Percentiles rank a stretch among this genome's conserved stretches.
These are phyloP conservation scores for Catunica adiposa DNA, from an alignment of 2,329 filamentous ascomycete genomes.

Conservation along the genomic window DNA sequence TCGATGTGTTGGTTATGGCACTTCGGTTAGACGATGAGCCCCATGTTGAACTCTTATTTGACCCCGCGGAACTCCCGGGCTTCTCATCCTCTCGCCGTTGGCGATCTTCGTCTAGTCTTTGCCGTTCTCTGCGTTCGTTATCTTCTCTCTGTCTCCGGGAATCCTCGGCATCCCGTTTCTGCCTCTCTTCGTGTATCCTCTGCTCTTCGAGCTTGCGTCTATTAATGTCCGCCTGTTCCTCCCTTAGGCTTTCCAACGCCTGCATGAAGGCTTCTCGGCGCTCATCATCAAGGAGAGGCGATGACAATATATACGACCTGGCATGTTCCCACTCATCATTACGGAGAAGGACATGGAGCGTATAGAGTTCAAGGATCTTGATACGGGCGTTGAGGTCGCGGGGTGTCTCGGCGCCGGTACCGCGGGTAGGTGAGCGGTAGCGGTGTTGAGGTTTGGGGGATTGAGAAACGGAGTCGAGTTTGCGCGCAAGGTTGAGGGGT, in stretches of 20 bases:
- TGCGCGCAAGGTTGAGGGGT: conserved; percentile 54
- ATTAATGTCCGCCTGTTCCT: conserved; percentile 64
- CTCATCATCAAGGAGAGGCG: conserved; percentile 80
- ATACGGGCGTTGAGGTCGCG: conserved; percentile 70
- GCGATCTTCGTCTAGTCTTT: conserved; percentile 37
- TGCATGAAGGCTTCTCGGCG: conserved; percentile 75
- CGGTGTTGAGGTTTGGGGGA: conserved; percentile 23
- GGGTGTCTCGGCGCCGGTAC: conserved; percentile 61
- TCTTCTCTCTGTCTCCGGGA: conserved; percentile 37
- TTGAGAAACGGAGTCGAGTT: conserved; percentile 33
- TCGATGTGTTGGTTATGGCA: not conserved
- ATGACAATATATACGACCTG: conserved; percentile 73
- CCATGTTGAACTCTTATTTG: conserved; percentile 18
- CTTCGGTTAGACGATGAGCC: conserved; percentile 6
- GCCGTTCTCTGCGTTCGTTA: conserved; percentile 39
- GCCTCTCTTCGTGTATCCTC: conserved; percentile 38
- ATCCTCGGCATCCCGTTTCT: conserved; percentile 41
- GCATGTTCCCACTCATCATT: conserved; percentile 97
- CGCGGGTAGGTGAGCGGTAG: conserved; percentile 31
- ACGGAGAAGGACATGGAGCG: conserved; percentile 78
- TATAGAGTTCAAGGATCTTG: conserved; percentile 89
- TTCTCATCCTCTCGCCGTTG: conserved; percentile 31
- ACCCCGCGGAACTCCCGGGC: conserved; percentile 25
- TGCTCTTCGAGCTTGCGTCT: conserved; percentile 44
- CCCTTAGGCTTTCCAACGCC: conserved; percentile 66